Conservation (phyloP, 2,329 filamentous ascomycete genomes). For the Zopfia rhizophila region DNA sequence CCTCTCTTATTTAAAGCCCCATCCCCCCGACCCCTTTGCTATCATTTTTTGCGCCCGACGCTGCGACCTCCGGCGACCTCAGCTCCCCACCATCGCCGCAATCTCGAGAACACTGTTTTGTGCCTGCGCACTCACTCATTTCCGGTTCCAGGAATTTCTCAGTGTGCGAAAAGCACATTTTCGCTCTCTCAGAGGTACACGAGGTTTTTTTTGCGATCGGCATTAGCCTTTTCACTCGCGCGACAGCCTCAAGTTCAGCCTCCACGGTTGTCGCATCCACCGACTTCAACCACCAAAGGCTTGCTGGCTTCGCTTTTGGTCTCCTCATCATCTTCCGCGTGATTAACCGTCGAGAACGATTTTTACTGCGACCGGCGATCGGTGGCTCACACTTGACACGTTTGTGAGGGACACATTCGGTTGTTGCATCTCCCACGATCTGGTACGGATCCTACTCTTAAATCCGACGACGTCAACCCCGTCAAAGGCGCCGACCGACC, state of each 20-base stretch:
- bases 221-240: conserved; percentile 43
- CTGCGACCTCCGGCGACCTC: conserved; percentile 30
- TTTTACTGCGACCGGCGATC: conserved; percentile 32
- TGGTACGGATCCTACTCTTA: conserved; percentile 57
- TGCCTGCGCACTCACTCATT: conserved; percentile 45
- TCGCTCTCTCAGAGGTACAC: conserved; percentile 40
- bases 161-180: conserved; percentile 40
- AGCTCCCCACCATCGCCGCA: conserved; percentile 39
- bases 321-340: conserved; percentile 30
- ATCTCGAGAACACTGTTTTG: conserved; percentile 35
- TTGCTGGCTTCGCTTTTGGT: conserved; percentile 57
- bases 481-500: conserved; percentile 43
- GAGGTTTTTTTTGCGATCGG: conserved; percentile 37
- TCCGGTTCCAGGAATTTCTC: conserved; percentile 31
- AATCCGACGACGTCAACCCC: conserved; percentile 9
- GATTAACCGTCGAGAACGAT: conserved; percentile 37
- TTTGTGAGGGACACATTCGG: conserved; percentile 91
- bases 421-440: conserved; percentile 94
- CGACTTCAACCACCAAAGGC: conserved; percentile 48
- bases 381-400: conserved; percentile 52
- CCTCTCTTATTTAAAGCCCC: conserved; percentile 34
- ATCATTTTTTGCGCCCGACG: conserved; percentile 41
- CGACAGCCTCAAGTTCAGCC: conserved; percentile 35
- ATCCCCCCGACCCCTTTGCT: conserved; percentile 34
- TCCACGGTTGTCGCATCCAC: conserved; percentile 29